Evolutionary conservation across 116 monocot species (phyloP).

Genomic region (Dioscorea cayenensis): DNA sequence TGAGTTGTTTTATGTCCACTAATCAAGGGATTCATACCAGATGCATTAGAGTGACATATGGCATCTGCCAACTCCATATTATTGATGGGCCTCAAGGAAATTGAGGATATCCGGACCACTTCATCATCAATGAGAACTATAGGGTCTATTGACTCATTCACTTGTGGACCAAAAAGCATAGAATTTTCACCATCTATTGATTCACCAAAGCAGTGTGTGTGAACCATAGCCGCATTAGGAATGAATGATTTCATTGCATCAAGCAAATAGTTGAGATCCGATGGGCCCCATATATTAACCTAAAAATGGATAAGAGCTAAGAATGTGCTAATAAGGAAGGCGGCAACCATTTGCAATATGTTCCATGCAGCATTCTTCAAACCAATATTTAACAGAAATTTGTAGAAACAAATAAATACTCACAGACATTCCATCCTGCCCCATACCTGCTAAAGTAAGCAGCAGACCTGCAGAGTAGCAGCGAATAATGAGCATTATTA

Average conservation of each 20-base stretch:
- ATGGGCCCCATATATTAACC: constrained; percentile 97
- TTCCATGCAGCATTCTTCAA: not conserved
- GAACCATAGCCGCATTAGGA: constrained; percentile 85
- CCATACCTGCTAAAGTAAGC: constrained; percentile 87
- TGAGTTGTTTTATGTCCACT: constrained; percentile 1
- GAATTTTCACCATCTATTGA: constrained; percentile 14
- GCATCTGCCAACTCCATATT: constrained; percentile 7
- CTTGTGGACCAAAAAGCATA: constrained; percentile 12
- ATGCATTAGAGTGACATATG: constrained; percentile 7
- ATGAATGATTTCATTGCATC: constrained; percentile 94
- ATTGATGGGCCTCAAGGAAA: constrained; percentile 47
- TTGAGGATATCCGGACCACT: constrained; percentile 78
- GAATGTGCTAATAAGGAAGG: not conserved
- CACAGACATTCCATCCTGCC: constrained; percentile 95
- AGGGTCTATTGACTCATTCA: constrained; percentile 20
- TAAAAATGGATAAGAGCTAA: not conserved
- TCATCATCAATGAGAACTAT: constrained; percentile 86
- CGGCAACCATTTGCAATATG: not conserved
- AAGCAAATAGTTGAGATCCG: constrained; percentile 79
- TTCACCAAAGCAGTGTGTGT: constrained; percentile 77
- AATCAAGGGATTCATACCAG: constrained; percentile 3
- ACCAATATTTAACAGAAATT: not conserved
- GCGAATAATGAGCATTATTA: too few relatives aligned
- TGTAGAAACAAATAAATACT: constrained; percentile 17
- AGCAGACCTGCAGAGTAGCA: constrained; percentile 51